Conservation (phyloP, 495 filamentous ascomycete genomes). For the Penicillium bialowiezense region DNA sequence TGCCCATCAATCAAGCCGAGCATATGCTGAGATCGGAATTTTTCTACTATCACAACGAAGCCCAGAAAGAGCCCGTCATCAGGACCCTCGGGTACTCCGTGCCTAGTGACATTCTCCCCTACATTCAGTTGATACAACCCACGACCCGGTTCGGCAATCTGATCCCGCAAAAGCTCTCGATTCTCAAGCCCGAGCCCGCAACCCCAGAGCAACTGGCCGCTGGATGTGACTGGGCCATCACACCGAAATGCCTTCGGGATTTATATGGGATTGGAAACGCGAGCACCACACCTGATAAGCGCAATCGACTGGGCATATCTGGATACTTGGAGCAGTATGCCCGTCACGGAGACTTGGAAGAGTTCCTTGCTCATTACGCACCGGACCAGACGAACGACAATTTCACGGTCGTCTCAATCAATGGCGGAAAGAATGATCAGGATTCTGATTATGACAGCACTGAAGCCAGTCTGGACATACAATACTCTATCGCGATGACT, state of each 20-base stretch:
- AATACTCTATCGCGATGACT: slow-evolving; percentile 63
- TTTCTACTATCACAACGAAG: slow-evolving; percentile 43
- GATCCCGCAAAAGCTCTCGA: slow-evolving; percentile 17
- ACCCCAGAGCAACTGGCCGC: slow-evolving; percentile 25
- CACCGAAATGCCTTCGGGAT: slow-evolving; percentile 55
- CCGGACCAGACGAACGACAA: slow-evolving; percentile 52
- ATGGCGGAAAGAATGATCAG: slow-evolving; percentile 57
- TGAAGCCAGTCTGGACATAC: slow-evolving; percentile 72
- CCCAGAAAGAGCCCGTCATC: slow-evolving; percentile 34
- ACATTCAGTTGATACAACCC: slow-evolving; percentile 54
- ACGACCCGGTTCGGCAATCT: slow-evolving; percentile 52
- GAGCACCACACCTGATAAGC: slow-evolving; percentile 27
- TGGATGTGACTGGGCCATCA: slow-evolving; percentile 49
- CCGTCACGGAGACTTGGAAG: slow-evolving; percentile 52
- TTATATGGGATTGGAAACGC: slow-evolving; percentile 58
- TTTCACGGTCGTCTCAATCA: slow-evolving; percentile 61
- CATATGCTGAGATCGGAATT: slow-evolving; percentile 54
- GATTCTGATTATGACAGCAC: slow-evolving; percentile 25
- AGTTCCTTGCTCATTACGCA: slow-evolving; percentile 51
- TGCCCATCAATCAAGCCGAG: slow-evolving; percentile 51
- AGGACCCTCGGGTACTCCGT: slow-evolving; percentile 60
- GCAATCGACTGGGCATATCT: slow-evolving; percentile 60
- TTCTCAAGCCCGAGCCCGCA: slow-evolving; percentile 19
- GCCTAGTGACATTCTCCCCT: slow-evolving; percentile 43
- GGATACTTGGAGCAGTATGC: slow-evolving; percentile 69